phyloP scores from a whole-genome alignment of 2,329 filamentous ascomycete species.

The Dothistroma pini region DNA sequence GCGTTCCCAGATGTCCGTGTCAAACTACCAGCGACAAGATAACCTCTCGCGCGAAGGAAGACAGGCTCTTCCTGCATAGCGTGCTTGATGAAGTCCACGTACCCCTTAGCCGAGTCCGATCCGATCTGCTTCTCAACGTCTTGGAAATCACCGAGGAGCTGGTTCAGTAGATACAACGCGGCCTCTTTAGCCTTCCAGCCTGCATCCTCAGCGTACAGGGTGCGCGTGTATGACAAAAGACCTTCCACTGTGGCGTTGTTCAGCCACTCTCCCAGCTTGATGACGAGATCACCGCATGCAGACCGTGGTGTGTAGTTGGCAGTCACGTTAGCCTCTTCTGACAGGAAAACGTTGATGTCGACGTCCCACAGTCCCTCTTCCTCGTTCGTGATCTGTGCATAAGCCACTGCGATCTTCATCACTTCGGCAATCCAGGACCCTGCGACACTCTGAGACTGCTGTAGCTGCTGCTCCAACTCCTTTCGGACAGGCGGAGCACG shows the following conservation, averaged over 20 bases:
- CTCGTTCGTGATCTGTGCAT: conserved; percentile 85
- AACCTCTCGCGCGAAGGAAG: conserved; percentile 81
- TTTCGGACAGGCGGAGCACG: conserved; percentile 83
- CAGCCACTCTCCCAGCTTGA: conserved; percentile 91
- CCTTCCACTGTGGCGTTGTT: conserved; percentile 71
- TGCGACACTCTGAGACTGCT: conserved; percentile 52
- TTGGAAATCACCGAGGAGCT: conserved; percentile 76
- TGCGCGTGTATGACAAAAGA: conserved; percentile 71
- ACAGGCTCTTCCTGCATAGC: conserved; percentile 68
- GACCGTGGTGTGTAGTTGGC: conserved; percentile 95
- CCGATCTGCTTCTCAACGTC: conserved; percentile 72
- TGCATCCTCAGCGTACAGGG: conserved; percentile 58
- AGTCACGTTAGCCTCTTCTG: conserved; percentile 90
- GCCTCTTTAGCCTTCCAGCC: conserved; percentile 72
- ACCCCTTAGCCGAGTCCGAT: conserved; percentile 65
- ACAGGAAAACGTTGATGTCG: conserved; percentile 91
- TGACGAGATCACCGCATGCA: conserved; percentile 84
- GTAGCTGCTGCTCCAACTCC: conserved; percentile 77
- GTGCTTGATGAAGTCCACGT: conserved; percentile 75
- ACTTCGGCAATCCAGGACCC: conserved; percentile 83
- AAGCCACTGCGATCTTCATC: conserved; percentile 78
- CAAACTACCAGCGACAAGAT: conserved; percentile 77
- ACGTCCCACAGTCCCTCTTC: conserved; percentile 96
- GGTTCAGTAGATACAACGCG: conserved; percentile 78
- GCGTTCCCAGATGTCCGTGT: conserved; percentile 62